Base-by-base conservation (phyloP, 768 basidiomycete genomes). In the Boletus tomentosulus region DNA sequence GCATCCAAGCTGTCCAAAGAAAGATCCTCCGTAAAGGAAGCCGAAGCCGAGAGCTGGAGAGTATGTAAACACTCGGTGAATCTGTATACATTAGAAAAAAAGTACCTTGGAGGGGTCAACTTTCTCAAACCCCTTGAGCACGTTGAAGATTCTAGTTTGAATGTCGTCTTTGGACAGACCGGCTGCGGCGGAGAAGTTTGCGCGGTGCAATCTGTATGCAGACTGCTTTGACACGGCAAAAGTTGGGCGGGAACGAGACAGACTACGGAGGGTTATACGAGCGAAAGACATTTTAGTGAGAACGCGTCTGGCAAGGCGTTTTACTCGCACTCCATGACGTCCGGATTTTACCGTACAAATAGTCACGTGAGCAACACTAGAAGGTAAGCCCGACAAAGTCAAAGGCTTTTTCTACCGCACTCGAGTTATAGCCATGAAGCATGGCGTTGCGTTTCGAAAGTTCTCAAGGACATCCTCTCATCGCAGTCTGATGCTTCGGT, bases 401-500 rank as follows among this genome's bases (percentile, higher is more conserved):
- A 6, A 37, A 13, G 25, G 25, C 9, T 19, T 44, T 34, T 37
- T 35, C 41, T 19, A 19, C 19, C 19, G 19, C 19, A 19, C 11
- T 37, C 16, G 34, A 5, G n/a, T n/a, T 22, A 3, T 61, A 56
- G 62, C 64, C 60, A 95, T 96, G 93, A 93, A 96, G 77, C 94
- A 98, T 84, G 92, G 93, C 38, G 78, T 92, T 51, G 90, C 91
- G 19, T 91, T 93, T 71, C 83, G 93, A 66, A 96, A 95, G 66
- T 84, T 97, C 68, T 90, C 89, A 66, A 83, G 95, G 73, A 88
- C 91, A 19, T 86, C 92, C 51, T 89, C 93, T 11, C 96, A 98
- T 67, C 79, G 96, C 62, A 88, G 87, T 77, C 79, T 97, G 51
- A 92, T 98, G 87, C 77, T 98, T 51, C 80, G 96, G 93, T 95